Conservation (phyloP, 1,139 yeast species). For the Yamadazyma atlantica region DNA sequence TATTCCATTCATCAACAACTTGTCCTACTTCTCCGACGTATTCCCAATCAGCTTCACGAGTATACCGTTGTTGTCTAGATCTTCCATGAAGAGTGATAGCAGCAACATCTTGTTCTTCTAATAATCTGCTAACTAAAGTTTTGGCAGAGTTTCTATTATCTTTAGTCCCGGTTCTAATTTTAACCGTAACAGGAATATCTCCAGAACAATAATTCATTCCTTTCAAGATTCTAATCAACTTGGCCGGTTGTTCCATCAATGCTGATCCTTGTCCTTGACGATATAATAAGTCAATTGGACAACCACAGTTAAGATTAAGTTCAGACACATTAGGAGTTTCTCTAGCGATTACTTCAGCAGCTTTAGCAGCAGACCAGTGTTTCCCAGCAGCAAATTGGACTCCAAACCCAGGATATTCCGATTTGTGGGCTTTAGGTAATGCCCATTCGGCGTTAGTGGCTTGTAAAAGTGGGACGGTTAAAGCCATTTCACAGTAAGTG, state of each 20-base stretch:
- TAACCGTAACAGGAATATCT: conserved; percentile 87
- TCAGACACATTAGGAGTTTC: conserved; percentile 63
- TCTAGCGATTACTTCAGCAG: conserved; percentile 73
- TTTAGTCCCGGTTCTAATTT: conserved; percentile 86
- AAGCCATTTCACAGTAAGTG: conserved; percentile 95
- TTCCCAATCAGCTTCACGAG: conserved; percentile 90
- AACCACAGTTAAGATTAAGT: conserved; percentile 90
- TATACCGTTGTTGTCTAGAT: conserved; percentile 92
- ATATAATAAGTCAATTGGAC: conserved; percentile 92
- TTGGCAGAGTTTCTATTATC: conserved; percentile 89
- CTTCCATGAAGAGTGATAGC: conserved; percentile 96
- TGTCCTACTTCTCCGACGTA: conserved; percentile 77
- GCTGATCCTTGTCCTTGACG: conserved; percentile 97
- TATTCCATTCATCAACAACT: conserved; percentile 61
- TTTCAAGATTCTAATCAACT: conserved; percentile 71
- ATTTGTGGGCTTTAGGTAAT: conserved; percentile 79
- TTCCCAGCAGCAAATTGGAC: conserved; percentile 91
- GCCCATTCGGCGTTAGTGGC: conserved; percentile 98
- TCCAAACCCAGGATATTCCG: conserved; percentile 88
- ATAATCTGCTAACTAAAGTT: conserved; percentile 64
- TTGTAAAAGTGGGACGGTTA: conserved; percentile 78
- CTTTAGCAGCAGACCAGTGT: conserved; percentile 92
- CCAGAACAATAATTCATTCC: conserved; percentile 90
- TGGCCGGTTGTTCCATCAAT: conserved; percentile 83
- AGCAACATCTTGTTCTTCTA: conserved; percentile 78